Conservation (phyloP, 2,329 filamentous ascomycete species). For the Trichoderma sp. region DNA sequence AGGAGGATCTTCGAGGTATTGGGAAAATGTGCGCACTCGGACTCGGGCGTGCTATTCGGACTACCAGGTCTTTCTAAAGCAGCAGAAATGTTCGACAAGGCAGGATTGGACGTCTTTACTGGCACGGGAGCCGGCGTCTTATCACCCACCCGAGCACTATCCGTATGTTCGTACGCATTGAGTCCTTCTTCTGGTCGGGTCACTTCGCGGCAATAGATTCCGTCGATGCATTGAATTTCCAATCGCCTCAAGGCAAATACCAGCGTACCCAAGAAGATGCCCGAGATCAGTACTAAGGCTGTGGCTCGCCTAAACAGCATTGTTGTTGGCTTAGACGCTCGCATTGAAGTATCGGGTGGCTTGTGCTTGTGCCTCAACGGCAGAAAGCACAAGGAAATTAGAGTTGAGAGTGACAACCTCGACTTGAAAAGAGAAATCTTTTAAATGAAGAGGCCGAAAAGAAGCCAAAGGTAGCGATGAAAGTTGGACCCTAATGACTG, state of each 20-base stretch:
- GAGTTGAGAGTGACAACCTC: not conserved
- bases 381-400: not conserved
- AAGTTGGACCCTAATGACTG: not conserved
- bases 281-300: constrained; percentile 30
- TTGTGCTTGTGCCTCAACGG: not conserved
- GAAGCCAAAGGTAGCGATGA: not conserved
- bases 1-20: constrained; percentile 50
- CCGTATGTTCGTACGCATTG: not conserved
- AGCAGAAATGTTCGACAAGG: not conserved
- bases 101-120: not conserved
- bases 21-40: constrained; percentile 43
- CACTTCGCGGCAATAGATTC: not conserved
- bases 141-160: not conserved
- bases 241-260: constrained; percentile 38
- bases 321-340: constrained; percentile 23
- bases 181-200: not conserved
- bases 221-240: constrained; percentile 29
- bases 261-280: constrained; percentile 34
- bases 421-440: not conserved
- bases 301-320: constrained; percentile 36
- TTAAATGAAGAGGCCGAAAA: not conserved
- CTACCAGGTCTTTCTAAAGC: not conserved
- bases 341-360: not conserved
- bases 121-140: not conserved
- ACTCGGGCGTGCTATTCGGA: constrained; percentile 18